Conservation (phyloP, 208 protist genomes). For the Trypanosoma grayi region DNA sequence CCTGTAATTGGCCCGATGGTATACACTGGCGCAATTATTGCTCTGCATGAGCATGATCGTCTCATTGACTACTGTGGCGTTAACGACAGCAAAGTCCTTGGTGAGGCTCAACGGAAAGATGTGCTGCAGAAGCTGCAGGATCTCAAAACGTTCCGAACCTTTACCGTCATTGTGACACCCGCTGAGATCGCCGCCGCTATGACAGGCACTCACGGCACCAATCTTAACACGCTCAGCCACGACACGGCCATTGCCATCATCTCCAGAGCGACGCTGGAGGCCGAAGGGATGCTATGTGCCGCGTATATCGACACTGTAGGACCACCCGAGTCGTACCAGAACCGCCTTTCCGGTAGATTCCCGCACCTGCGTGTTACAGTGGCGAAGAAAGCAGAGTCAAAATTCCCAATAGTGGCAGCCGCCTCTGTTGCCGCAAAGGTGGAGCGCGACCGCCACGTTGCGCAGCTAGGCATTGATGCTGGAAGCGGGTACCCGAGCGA, state of each 20-base stretch:
- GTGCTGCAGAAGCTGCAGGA: conserved; percentile 52
- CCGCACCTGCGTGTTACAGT: conserved; percentile 86
- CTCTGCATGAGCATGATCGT: conserved; percentile 69
- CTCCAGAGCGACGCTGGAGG: conserved; percentile 61
- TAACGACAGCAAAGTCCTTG: conserved; percentile 88
- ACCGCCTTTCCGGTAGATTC: conserved; percentile 69
- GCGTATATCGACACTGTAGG: conserved; percentile 95
- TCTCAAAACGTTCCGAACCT: conserved; percentile 60
- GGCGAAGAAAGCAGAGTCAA: conserved; percentile 89
- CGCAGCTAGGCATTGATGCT: conserved; percentile 43
- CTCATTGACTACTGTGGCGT: conserved; percentile 73
- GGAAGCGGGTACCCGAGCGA: conserved; percentile 87
- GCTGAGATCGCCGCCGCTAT: conserved; percentile 77
- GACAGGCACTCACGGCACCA: conserved; percentile 62
- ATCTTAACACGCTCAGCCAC: conserved; percentile 89
- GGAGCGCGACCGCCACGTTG: conserved; percentile 58
- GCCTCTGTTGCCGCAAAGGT: conserved; percentile 94
- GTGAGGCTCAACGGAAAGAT: conserved; percentile 45
- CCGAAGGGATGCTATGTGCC: conserved; percentile 68
- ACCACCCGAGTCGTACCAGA: conserved; percentile 77
- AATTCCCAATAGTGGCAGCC: conserved; percentile 90
- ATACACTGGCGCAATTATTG: conserved; percentile 84
- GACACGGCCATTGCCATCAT: conserved; percentile 85
- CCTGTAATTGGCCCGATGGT: conserved; percentile 95
- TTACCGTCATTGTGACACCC: conserved; percentile 60